Base-by-base conservation (phyloP, 441 rosid species). In the Theobroma grandiflorum region DNA sequence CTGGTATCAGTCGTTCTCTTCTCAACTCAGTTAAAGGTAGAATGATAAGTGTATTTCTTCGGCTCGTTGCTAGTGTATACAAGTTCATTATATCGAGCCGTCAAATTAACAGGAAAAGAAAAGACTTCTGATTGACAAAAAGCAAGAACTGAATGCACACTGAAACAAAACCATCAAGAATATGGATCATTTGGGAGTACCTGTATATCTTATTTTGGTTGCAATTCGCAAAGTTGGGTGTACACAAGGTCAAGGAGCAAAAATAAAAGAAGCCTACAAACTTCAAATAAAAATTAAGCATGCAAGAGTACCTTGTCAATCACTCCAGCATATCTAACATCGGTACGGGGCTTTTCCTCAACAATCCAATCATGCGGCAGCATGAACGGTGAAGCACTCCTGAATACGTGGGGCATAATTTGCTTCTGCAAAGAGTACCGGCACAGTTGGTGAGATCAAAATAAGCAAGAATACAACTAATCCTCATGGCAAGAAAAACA, bases 341-440 rank as follows among this genome's bases (percentile, higher is more conserved):
- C 86, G 58, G 8, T 76, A 14, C 89, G 84, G 6, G 80, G 88
- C 83, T 65, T 79, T 82, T 81, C 86, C 70, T 85, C 84, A 65
- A 89, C 86, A 1, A 65, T 26, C 96, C 96, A 92, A 81, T 85
- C 86, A 75, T 77, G 76, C 4, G 91, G 93, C 75, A 89, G 88
- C 75, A 79, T 77, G 63, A 90, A 88, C 40, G 74, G 8, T 31
- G 85, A 67, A 38, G 53, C 37, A n/a, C 77, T 75, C 18, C 59
- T 86, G 74, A 26, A 22, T 10, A 11, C 11, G 4, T 65, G 80
- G n/a, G n/a, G 58, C 38, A 74, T n/a, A 53, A 73, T 79, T 47
- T 69, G 87, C 83, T 82, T 76, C 93, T 87, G 86, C 70, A 82
- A 76, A 64, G 11, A 35, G 37, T 64, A 16, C 3, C 45, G 15